These are phyloP conservation scores for Eucalyptus guilfoylei DNA, from an alignment of 345 rosid genomes.

Conservation along the genomic window DNA sequence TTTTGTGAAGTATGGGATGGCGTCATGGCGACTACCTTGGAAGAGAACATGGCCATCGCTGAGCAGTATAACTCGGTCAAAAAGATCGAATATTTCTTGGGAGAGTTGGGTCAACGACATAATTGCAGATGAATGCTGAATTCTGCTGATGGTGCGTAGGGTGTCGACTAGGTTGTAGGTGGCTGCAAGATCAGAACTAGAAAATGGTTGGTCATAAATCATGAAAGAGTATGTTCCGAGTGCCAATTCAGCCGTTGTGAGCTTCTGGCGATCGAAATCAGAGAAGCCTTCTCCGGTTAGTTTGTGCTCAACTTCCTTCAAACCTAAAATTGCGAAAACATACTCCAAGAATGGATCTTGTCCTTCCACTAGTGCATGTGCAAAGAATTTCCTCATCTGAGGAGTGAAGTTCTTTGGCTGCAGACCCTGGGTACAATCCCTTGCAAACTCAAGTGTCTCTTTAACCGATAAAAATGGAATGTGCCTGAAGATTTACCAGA, in stretches of 20 bases:
- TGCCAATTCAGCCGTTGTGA: slow-evolving; percentile 17
- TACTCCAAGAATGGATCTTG: slow-evolving; percentile 23
- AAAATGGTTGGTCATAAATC: slow-evolving; percentile 18
- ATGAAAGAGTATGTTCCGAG: slow-evolving; percentile 11
- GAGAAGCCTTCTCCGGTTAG: slow-evolving; percentile 14
- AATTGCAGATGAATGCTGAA: slow-evolving; percentile 17
- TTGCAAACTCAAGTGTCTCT: slow-evolving; percentile 23
- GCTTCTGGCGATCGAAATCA: slow-evolving; percentile 10
- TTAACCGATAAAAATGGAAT: slow-evolving; percentile 15
- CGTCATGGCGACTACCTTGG: slow-evolving; percentile 21
- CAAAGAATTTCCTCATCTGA: slow-evolving; percentile 22
- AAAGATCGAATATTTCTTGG: slow-evolving; percentile 11
- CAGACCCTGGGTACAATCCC: slow-evolving; percentile 25
- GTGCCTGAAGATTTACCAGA: slow-evolving; percentile 3
- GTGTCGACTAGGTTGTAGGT: slow-evolving; percentile 13
- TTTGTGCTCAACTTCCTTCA: slow-evolving; percentile 9
- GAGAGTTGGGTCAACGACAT: slow-evolving; percentile 9
- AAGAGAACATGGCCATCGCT: slow-evolving; percentile 3
- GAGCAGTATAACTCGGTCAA: slow-evolving; percentile 10
- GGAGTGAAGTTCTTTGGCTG: slow-evolving; percentile 20
- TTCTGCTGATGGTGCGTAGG: slow-evolving; percentile 15
- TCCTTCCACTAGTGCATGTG: slow-evolving; percentile 22
- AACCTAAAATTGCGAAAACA: slow-evolving; percentile 9
- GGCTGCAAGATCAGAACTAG: slow-evolving; percentile 8
- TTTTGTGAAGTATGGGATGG: slow-evolving; percentile 7